Base-by-base conservation (phyloP, 2,329 filamentous ascomycete species). In the Cucurbitaria berberidis region DNA sequence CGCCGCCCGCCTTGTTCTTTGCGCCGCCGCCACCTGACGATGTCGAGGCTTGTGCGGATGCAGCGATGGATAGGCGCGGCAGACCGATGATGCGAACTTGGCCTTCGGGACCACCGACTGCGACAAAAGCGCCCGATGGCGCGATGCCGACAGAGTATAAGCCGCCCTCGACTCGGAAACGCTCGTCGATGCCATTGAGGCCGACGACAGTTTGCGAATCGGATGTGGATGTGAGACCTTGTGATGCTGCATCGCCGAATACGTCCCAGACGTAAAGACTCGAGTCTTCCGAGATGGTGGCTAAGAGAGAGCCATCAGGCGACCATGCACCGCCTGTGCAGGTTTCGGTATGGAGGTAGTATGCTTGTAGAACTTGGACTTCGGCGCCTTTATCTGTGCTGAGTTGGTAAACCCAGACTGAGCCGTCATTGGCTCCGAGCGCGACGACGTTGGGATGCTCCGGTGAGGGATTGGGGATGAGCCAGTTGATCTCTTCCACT, bases 401-500 rank as follows among this genome's bases (percentile, higher is more conserved):
- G 93, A 98, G 83, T n/a, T 87, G 88, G 78, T 97, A 96, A 9
- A 99, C 89, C 95, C 95, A 99, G 36, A 97, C 92, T 45, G 88
- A 93, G 49, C 95, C 95, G 72, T 99, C 93, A 30, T 84, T 89
- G 29, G 92, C 92, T 51, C 95, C 95, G 7, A 99, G 79, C 0
- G 95, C 95, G 57, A 99, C 73, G 8, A 91, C 87, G 77, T 97
- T 96, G 55, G 89, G 85, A 71, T 90, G 86, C 5, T 81, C 78
- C 11, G 86, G 75, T 56, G 87, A 81, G 1, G 93, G 92, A 71
- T 90, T 96, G 0, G 91, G 78, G 1, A 81, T 77, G 29, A 98
- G 77, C 93, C 93, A 99, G 80, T 95, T 96, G 69, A 99, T 89
- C 77, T 98, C 93, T 65, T 96, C 89, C 9, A 97, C 93, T 74